These are phyloP conservation scores for Macrophomina phaseolina DNA, from an alignment of 2,329 filamentous ascomycete species.

Conservation along the genomic window DNA sequence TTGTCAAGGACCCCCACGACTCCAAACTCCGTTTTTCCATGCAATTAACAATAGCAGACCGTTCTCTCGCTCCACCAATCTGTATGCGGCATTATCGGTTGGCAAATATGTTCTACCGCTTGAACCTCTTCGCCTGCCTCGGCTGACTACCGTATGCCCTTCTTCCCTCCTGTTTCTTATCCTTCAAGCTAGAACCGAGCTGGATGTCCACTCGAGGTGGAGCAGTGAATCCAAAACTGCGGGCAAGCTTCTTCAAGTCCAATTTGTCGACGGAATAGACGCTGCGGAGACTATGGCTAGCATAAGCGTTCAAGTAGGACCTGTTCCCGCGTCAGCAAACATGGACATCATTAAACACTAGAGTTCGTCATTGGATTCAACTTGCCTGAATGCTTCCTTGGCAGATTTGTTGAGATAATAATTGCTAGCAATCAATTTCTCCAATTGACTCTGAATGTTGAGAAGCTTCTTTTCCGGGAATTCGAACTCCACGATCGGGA, in stretches of 20 bases:
- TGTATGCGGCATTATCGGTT: not conserved
- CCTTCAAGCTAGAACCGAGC: conserved; percentile 77
- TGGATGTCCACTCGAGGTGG: conserved; percentile 81
- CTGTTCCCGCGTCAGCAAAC: conserved; percentile 44
- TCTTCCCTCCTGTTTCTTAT: conserved; percentile 68
- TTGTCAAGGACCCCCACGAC: not conserved
- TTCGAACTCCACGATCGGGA: conserved; percentile 95
- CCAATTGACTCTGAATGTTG: conserved; percentile 75
- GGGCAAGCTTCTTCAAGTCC: conserved; percentile 82
- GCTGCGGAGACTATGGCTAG: conserved; percentile 80
- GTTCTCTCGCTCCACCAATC: not conserved
- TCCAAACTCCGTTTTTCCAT: conserved; percentile 10
- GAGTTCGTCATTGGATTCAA: too few relatives aligned
- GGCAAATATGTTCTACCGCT: not conserved
- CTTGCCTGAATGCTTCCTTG: conserved; percentile 39
- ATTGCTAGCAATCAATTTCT: conserved; percentile 92
- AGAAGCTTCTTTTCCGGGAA: conserved; percentile 91
- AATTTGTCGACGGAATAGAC: conserved; percentile 85
- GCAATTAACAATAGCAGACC: not conserved
- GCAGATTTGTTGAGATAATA: conserved; percentile 86
- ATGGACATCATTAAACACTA: not conserved
- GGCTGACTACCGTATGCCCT: conserved; percentile 81
- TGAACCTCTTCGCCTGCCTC: conserved; percentile 60
- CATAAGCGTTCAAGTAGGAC: conserved; percentile 93
- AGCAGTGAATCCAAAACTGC: conserved; percentile 79